Base-by-base conservation (phyloP, 257 asterid genomes). In the Nicotiana benthamiana region DNA sequence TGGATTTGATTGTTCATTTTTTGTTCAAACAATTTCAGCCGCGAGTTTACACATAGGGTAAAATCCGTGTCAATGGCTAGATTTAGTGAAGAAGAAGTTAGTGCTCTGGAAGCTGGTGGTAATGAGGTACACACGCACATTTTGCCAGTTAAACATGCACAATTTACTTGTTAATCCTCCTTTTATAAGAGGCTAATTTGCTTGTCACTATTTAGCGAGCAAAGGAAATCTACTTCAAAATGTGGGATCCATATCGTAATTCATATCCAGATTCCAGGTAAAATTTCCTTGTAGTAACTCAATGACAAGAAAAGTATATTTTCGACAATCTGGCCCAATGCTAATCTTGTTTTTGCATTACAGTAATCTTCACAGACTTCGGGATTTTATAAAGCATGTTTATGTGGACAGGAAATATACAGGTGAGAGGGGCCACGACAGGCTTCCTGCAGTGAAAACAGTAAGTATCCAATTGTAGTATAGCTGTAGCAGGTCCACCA, bases 61-160 rank as follows among this genome's bases (percentile, higher is more conserved):
- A 95, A 95, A 81, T 95, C 99, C 5, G 95, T 95, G 79, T 95
- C 99, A 4, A 89, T 91, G 92, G 96, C 97, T 9, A 95, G 88
- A 78, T 95, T 95, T 85, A 92, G 79, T 30, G 91, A 90, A 64
- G 95, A 90, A 77, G 99, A 95, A 81, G 88, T 88, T 36, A 84
- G 76, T 78, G 88, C 93, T 82, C 95, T 93, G 84, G 92, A 93
- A 88, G 92, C 92, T 5, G 96, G 96, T 17, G 99, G 99, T 56
- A 95, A 95, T 86, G 96, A 91, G 96, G 99, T 93, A 32, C 46
- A 87, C 24, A 20, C 0, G 0, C 59, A 46, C 57, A 40, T 40
- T 40, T 20, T 22, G 20, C 79, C 40, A 9, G 40, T 52, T 20
- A 82, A 77, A 51, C 15, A 66, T 57, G 15, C 20, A n/a, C 28